Conservation (phyloP, 192 early-diverging fungal genomes). For the Backusella sp. region DNA sequence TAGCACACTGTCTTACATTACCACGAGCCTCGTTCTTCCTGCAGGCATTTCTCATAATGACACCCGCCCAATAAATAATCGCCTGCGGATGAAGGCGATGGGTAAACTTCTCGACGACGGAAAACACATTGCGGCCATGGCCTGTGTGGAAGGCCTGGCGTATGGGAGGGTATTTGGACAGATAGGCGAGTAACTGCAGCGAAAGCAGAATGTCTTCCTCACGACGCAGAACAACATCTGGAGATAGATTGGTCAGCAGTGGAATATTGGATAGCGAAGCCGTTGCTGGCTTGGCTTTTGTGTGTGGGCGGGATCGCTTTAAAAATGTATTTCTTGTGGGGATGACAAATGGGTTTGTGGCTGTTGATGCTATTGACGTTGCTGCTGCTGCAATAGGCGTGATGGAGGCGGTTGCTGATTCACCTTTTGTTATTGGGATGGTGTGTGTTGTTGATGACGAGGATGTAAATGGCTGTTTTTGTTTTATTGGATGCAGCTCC, state of each 20-base stretch:
- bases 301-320: background rate
- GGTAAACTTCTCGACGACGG: constrained; percentile 75
- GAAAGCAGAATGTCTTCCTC: constrained; percentile 82
- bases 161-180: constrained; percentile 86
- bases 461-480: background rate
- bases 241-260: constrained; percentile 35
- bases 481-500: constrained; percentile 21
- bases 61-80: constrained; percentile 72
- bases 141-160: constrained; percentile 59
- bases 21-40: constrained; percentile 70
- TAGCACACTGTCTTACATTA: constrained; percentile 75
- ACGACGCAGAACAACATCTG: constrained; percentile 56
- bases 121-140: constrained; percentile 66
- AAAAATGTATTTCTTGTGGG: constrained; percentile 28
- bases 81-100: constrained; percentile 61
- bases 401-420: background rate
- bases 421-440: background rate
- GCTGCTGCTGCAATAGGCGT: background rate
- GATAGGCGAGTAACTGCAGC: constrained; percentile 83
- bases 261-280: constrained; percentile 25
- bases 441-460: constrained; percentile 3
- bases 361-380: constrained; percentile 1
- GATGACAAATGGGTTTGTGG: background rate
- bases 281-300: constrained; percentile 19
- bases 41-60: constrained; percentile 81